Conservation (phyloP, 148 eudicot species). For the Nepenthes mirabilis region DNA sequence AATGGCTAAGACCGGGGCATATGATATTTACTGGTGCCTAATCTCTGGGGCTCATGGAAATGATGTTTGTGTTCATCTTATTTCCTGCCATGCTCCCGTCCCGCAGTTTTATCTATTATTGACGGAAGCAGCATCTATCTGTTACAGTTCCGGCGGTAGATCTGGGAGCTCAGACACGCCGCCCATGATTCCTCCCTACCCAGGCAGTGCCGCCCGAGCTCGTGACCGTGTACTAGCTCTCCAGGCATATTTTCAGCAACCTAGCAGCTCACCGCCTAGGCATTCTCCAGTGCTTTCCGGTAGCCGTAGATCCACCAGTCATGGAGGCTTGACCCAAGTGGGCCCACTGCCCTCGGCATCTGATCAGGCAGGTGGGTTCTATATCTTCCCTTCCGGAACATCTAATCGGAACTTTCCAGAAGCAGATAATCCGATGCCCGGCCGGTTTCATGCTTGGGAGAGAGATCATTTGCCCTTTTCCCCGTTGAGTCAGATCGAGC, state of each 20-base stretch:
- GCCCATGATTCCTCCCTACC: slow-evolving; percentile 68
- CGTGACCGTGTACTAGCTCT: slow-evolving; percentile 74
- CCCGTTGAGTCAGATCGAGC: slow-evolving; percentile 34
- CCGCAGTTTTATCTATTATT: too few relatives aligned
- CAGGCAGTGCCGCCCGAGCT: slow-evolving; percentile 75
- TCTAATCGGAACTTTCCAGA: slow-evolving; percentile 42
- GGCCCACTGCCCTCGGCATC: slow-evolving; percentile 37
- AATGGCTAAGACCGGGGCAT: too few relatives aligned
- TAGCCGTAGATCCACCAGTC: slow-evolving; percentile 47
- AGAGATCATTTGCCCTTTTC: slow-evolving; percentile 39
- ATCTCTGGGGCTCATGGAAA: too few relatives aligned
- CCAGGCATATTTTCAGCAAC: slow-evolving; percentile 71
- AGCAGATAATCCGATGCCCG: slow-evolving; percentile 30
- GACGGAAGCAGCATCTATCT: too few relatives aligned
- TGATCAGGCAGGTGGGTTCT: slow-evolving; percentile 51
- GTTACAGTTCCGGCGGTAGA: slow-evolving; percentile 50
- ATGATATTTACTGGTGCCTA: too few relatives aligned
- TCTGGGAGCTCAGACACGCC: slow-evolving; percentile 53
- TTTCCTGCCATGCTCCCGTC: background rate
- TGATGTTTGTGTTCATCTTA: too few relatives aligned
- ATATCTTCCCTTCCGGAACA: slow-evolving; percentile 47
- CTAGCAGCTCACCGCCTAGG: slow-evolving; percentile 33
- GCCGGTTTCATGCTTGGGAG: slow-evolving; percentile 44
- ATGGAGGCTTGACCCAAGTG: slow-evolving; percentile 26
- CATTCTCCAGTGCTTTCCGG: slow-evolving; percentile 32